phyloP scores from a whole-genome alignment of 192 early-diverging fungal species.

The Gamsiella multidivaricata region DNA sequence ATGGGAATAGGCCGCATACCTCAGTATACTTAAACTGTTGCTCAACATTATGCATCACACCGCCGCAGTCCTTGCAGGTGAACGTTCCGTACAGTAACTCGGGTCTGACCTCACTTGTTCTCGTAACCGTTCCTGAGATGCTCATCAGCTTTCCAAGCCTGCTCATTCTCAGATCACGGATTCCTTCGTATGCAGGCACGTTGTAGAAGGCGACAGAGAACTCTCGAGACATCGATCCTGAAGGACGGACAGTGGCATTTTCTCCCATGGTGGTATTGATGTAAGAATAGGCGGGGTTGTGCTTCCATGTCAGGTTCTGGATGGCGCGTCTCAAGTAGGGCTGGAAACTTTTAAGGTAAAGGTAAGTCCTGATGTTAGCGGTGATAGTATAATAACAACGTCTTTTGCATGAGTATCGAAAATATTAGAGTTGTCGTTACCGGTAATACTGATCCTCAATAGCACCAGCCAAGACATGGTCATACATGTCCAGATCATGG shows the following conservation, averaged over 20 bases:
- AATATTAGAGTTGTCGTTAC: slow-evolving; percentile 19
- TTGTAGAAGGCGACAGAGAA: slow-evolving; percentile 81
- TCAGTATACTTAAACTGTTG: slow-evolving; percentile 98
- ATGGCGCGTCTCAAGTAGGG: slow-evolving; percentile 89
- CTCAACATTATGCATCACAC: slow-evolving; percentile 83
- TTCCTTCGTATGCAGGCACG: slow-evolving; percentile 67
- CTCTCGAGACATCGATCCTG: slow-evolving; percentile 68
- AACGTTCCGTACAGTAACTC: slow-evolving; percentile 94
- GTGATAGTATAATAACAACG: not conserved
- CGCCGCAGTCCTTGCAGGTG: slow-evolving; percentile 85
- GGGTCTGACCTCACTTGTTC: slow-evolving; percentile 96
- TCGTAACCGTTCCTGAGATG: slow-evolving; percentile 93
- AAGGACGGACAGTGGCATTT: slow-evolving; percentile 37
- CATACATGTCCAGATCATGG: slow-evolving; percentile 65
- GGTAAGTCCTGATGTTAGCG: not conserved
- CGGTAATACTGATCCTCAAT: slow-evolving; percentile 76
- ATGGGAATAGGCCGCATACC: slow-evolving; percentile 51
- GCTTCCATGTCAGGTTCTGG: slow-evolving; percentile 78
- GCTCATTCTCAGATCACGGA: slow-evolving; percentile 88
- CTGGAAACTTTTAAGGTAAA: slow-evolving; percentile 29
- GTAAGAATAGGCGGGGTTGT: slow-evolving; percentile 72
- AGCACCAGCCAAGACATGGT: slow-evolving; percentile 71
- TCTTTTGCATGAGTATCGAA: not conserved
- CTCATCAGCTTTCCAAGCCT: slow-evolving; percentile 84
- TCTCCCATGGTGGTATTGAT: slow-evolving; percentile 53